A percentile compares a stretch with the other conserved stretches of the same genome.
Conservation (phyloP, 1,139 yeast species). For the Kurtzmaniella quercitrusa region DNA sequence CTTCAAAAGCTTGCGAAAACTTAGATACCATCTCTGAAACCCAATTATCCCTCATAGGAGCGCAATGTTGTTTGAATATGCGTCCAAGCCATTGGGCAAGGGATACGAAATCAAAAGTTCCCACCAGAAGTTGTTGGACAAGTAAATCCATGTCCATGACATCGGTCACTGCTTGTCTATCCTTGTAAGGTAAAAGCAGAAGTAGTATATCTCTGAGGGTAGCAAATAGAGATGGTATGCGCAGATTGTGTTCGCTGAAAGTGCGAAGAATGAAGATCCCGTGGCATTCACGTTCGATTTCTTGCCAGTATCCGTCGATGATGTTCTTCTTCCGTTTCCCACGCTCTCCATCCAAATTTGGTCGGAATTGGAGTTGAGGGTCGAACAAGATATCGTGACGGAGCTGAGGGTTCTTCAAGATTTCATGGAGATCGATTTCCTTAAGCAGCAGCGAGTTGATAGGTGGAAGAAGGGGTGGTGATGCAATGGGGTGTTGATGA, state of each 20-base stretch:
- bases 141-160: slow-evolving; percentile 75
- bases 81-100: slow-evolving; percentile 68
- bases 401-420: slow-evolving; percentile 85
- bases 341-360: slow-evolving; percentile 86
- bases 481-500: slow-evolving; percentile 12
- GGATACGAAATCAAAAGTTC: slow-evolving; percentile 63
- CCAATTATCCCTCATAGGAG: slow-evolving; percentile 93
- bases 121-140: slow-evolving; percentile 69
- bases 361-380: slow-evolving; percentile 88
- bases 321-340: slow-evolving; percentile 73
- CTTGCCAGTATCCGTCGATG: slow-evolving; percentile 81
- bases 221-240: slow-evolving; percentile 64
- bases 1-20: slow-evolving; percentile 59
- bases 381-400: slow-evolving; percentile 92
- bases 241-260: slow-evolving; percentile 34
- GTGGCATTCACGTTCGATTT: slow-evolving; percentile 60
- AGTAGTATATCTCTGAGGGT: slow-evolving; percentile 75
- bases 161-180: slow-evolving; percentile 63
- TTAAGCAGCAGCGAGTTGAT: slow-evolving; percentile 78
- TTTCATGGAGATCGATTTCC: slow-evolving; percentile 86
- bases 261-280: slow-evolving; percentile 28
- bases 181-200: slow-evolving; percentile 74
- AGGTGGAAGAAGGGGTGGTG: slow-evolving; percentile 59
- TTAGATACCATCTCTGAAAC: slow-evolving; percentile 78
- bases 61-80: slow-evolving; percentile 79